Evolutionary conservation across 371 early-diverging fungal genomes (phyloP).

Genomic region (Mucor mucedo): DNA sequence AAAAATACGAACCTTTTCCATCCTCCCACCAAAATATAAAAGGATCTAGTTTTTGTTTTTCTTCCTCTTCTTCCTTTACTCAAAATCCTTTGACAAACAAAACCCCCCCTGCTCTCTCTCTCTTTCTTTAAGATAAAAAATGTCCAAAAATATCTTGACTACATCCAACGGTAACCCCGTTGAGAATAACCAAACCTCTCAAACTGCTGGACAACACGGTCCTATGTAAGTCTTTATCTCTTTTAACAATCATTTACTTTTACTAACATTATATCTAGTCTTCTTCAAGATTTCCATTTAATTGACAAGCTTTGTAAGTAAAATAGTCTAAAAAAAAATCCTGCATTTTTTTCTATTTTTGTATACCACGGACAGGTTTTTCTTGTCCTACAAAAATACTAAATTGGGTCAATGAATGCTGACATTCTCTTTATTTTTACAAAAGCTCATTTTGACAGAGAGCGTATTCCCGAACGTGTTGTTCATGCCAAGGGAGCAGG

Average conservation of each 20-base stretch:
- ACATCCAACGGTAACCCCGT: conserved; percentile 72
- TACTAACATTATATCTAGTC: conserved; percentile 7
- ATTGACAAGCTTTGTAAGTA: conserved; percentile 70
- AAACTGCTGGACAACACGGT: conserved; percentile 64
- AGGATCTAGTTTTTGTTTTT: conserved; percentile 1
- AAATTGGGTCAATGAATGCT: conserved; percentile 14
- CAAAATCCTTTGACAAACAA: background rate
- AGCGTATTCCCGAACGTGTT: conserved; percentile 68
- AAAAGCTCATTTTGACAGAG: conserved; percentile 80
- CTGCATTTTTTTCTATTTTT: background rate
- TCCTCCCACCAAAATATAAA: conserved; percentile 1
- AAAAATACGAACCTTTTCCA: background rate
- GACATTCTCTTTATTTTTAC: conserved; percentile 6
- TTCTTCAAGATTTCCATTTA: conserved; percentile 77
- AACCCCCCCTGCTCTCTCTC: conserved; percentile 10
- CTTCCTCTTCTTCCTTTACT: conserved; percentile 3
- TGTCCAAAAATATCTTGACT: conserved; percentile 41
- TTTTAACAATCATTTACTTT: background rate
- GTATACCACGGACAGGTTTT: background rate
- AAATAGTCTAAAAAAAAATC: conserved; percentile 8
- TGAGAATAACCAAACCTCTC: conserved; percentile 70
- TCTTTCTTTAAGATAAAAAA: conserved; percentile 1
- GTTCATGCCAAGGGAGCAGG: conserved; percentile 59
- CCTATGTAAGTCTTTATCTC: conserved; percentile 35
- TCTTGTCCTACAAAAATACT: conserved; percentile 9